These are phyloP conservation scores for Canna indica DNA, from an alignment of 176 grass and related monocot genomes.

Conservation along the genomic window DNA sequence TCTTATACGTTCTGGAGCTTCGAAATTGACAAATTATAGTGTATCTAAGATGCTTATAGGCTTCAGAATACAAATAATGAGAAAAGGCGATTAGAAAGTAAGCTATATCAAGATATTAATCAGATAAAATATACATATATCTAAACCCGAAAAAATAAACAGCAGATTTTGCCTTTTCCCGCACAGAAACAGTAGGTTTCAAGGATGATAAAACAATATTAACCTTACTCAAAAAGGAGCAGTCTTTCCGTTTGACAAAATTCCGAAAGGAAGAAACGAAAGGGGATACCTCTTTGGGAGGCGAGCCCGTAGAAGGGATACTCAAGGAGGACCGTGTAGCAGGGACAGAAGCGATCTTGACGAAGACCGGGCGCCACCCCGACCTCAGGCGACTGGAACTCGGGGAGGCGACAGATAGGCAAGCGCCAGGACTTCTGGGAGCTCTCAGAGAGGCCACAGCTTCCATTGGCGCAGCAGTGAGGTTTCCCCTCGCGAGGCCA, in stretches of 20 bases:
- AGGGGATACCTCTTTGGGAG: neutral
- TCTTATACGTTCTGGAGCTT: neutral
- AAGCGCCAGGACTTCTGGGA: neutral
- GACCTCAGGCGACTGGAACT: neutral
- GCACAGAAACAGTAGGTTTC: neutral
- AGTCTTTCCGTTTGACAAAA: conserved; percentile 2
- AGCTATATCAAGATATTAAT: neutral
- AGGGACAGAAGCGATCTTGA: neutral
- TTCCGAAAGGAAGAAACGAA: neutral
- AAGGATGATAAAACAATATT: too few relatives aligned
- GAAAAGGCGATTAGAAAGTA: neutral
- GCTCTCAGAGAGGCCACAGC: neutral
- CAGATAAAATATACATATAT: neutral
- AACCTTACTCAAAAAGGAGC: neutral
- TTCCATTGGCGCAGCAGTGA: neutral
- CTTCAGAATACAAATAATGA: neutral
- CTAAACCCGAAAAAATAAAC: neutral
- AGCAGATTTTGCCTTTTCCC: too few relatives aligned
- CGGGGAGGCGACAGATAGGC: neutral
- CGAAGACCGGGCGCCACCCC: neutral
- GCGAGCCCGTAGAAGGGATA: neutral
- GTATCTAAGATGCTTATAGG: neutral
- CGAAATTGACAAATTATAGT: neutral
- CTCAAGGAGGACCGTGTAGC: neutral
- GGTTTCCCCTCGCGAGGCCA: neutral